Base-by-base conservation (phyloP, 352 stramenopile genomes). In the Phytopythium mirpurense region DNA sequence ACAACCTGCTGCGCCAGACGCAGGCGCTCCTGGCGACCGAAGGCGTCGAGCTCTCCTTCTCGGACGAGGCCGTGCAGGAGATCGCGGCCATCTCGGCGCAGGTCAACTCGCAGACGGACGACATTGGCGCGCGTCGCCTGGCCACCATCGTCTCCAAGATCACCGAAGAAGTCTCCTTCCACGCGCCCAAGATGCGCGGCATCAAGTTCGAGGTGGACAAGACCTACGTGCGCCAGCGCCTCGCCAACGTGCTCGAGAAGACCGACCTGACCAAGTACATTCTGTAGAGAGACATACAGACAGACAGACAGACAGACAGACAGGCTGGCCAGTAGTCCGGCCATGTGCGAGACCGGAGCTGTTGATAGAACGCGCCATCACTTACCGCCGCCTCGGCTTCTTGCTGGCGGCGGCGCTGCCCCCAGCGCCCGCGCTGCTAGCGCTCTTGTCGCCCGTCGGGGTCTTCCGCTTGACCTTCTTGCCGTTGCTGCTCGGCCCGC, bases 241-340 rank as follows among this genome's bases (percentile, higher is more conserved):
- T 99, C 31, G 83, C 85, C 34, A 96, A 98, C 59, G 82, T 98
- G 56, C 79, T 98, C 23, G 86, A 96, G 53, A 88, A 93, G 59
- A 96, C 83, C 40, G 95, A 99, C 68, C 78, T 98, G 19, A 97
- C 91, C 40, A 98, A 98, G 72, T 99, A 98, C 73, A 99, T 99
- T 66, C 80, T 99, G 44, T 99, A 95, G 29, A 5, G 29, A n/a
- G n/a, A n/a, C n/a, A n/a, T n/a, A n/a, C n/a, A n/a, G n/a, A n/a
- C n/a, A n/a, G n/a, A n/a, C n/a, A n/a, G n/a, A n/a, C n/a, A n/a
- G n/a, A n/a, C n/a, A n/a, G n/a, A n/a, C n/a, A n/a, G n/a, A n/a
- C n/a, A n/a, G n/a, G n/a, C n/a, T n/a, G n/a, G n/a, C n/a, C n/a
- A n/a, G n/a, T n/a, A n/a, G n/a, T n/a, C n/a, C n/a, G n/a, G n/a